Base-by-base conservation (phyloP, 2,329 filamentous ascomycete species). In the Zarea fungicola region DNA sequence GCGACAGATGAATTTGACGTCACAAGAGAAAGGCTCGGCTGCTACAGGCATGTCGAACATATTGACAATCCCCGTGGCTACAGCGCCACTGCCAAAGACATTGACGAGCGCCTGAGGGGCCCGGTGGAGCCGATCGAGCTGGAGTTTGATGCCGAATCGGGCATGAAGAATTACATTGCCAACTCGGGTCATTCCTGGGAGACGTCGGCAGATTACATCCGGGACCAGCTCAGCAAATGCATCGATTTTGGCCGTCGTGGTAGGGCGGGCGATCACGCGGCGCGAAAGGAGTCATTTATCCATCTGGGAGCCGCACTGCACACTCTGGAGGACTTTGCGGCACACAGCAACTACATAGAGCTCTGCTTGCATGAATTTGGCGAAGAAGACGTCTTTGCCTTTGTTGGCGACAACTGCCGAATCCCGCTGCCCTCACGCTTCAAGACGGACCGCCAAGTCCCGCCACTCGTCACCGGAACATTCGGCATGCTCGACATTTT, bases 101-200 rank as follows among this genome's bases (percentile, higher is more conserved):
- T 79, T 60, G 91, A 96, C 62, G 69, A 75, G 34, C 82, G 89
- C 13, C 78, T 95, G n/a, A 82, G 89, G 44, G 83, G 80, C 2
- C 89, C 88, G 0, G 79, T 95, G 4, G 71, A 80, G 55, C 75
- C 76, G 3, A 86, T 90, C 59, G 86, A 90, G 60, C 75, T 87
- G 25, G 78, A 84, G 50, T 76, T 90, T 51, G 86, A 90, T 58
- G 71, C 70, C 10, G 68, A 77, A 7, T 89, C 87, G 0, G 89
- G 89, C 25, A 95, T 96, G 90, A 96, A 96, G 69, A 95, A 96
- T 64, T 96, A 96, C 65, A 96, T 96, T 56, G 85, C 91, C 49
- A 95, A 95, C 59, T 73, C 71, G 9, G 87, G 88, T 5, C 53
- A 59, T 3, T 78, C 80, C 23, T 95, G 89, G 85, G 87, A 89